Evolutionary conservation across 148 eudicot species (phyloP), one percentile per base, ranked within the genome.

Genomic region (Fagopyrum homotropicum): DNA sequence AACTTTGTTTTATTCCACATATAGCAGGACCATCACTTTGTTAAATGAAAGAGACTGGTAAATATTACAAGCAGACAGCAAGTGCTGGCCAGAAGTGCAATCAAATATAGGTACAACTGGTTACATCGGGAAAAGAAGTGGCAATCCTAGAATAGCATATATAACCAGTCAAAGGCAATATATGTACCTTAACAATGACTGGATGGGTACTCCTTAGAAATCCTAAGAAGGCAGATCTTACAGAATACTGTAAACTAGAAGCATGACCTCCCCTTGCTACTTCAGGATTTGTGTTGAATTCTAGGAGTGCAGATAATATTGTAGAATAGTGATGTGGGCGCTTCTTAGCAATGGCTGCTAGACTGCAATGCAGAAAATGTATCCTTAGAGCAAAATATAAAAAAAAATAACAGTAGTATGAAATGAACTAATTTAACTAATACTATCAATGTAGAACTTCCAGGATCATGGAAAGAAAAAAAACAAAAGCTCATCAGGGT

Each of bases 151-250:
- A 35, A 35, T 35, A 35, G 40, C 40, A 35, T 35, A 29, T 29
- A 63, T 12, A 35, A 40, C 40, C 40, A 66, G 40, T 43, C 69
- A 63, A 63, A 63, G 35, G 15, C 44, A 19, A 44, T 30, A 26
- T 69, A 50, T 15, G 73, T 89, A 92, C 99, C 99, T 95, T 97
- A 61, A 75, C 8, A 75, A 90, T 82, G 10, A 77, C 69, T 26
- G 97, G 96, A 84, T 86, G 87, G 10, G 91, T 89, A 81, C 92
- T 86, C 84, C 93, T 86, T 72, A 95, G 84, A 80, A 95, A 95
- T 61, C 97, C 99, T 82, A 95, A 79, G 69, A 88, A 86, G 46
- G 99, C 96, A 71, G 91, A 89, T 81, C 99, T 84, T 73, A 95
- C 48, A 77, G 97, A 92, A 83, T 90, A 95, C 75, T 88, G 97